Evolutionary conservation across 192 early-diverging fungal genomes (phyloP).

Genomic region (Coemansia sp.): DNA sequence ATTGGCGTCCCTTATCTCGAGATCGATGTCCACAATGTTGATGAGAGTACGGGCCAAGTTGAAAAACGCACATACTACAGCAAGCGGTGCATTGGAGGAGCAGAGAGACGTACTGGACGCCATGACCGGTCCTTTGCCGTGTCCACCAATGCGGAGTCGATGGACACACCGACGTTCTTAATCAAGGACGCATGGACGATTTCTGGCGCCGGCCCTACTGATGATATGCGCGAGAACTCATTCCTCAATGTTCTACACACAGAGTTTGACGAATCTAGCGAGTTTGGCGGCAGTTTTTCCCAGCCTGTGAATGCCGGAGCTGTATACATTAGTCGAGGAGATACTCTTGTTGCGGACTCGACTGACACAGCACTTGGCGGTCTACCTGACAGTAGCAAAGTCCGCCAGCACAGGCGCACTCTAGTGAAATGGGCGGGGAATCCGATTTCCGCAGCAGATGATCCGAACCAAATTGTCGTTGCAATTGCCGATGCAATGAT

Average conservation of each 20-base stretch:
- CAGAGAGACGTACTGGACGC: neutral
- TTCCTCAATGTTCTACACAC: neutral
- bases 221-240: neutral
- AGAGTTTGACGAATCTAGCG: neutral
- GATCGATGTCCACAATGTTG: neutral
- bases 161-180: too few species aligned
- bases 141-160: too few species aligned
- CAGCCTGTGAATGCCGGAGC: neutral
- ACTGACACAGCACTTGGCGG: slow-evolving; percentile 1
- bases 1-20: neutral
- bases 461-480: slow-evolving; percentile 14
- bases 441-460: neutral
- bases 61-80: neutral
- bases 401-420: slow-evolving; percentile 8
- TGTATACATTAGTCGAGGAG: neutral
- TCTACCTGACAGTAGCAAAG: neutral
- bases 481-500: slow-evolving; percentile 23
- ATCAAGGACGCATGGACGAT: too few species aligned
- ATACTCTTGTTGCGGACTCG: neutral
- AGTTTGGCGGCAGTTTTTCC: too few species aligned
- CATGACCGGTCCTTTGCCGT: neutral
- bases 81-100: neutral
- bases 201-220: too few species aligned
- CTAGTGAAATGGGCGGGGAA: slow-evolving; percentile 8
- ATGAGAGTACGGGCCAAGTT: neutral